These are phyloP conservation scores for Cyberlindnera veronae DNA, from an alignment of 805 yeast genomes.

Conservation along the genomic window DNA sequence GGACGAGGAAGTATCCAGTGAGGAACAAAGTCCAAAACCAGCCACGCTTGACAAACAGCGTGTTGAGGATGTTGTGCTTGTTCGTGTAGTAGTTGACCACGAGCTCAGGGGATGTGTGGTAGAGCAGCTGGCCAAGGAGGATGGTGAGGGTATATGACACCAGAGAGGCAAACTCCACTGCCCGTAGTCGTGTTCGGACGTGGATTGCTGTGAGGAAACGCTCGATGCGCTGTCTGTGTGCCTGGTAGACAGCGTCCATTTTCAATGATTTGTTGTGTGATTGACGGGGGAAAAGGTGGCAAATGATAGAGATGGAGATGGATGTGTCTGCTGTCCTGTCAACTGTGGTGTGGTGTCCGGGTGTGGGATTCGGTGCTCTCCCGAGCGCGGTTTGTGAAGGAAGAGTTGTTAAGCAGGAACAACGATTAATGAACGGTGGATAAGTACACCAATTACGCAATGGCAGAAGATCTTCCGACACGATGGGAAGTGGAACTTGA, in stretches of 20 bases:
- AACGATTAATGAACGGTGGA: not conserved
- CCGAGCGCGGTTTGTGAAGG: too few species aligned
- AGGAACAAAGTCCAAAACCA: conserved; percentile 84
- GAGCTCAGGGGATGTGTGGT: conserved; percentile 21
- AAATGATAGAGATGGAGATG: too few species aligned
- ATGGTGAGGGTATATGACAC: conserved; percentile 41
- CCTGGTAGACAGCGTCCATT: conserved; percentile 9
- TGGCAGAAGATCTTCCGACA: conserved; percentile 49
- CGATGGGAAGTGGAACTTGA: conserved; percentile 89
- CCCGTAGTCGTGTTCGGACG: conserved; percentile 7
- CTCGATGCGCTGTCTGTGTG: conserved; percentile 5
- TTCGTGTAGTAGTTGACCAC: conserved; percentile 35
- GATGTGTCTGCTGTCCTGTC: too few species aligned
- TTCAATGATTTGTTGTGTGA: not conserved
- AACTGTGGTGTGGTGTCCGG: too few species aligned
- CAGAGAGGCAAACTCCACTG: conserved; percentile 15
- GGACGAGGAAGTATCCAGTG: conserved; percentile 28
- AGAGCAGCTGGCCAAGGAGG: conserved; percentile 48
- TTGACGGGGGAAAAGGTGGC: too few species aligned
- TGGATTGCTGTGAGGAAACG: conserved; percentile 1
- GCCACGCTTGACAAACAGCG: conserved; percentile 77
- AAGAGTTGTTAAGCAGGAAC: too few species aligned
- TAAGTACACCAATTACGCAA: not conserved
- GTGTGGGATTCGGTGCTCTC: too few species aligned
- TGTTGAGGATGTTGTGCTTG: conserved; percentile 70